Evolutionary conservation across 2,329 filamentous ascomycete genomes (phyloP).

Genomic region (Fusarium graminum): DNA sequence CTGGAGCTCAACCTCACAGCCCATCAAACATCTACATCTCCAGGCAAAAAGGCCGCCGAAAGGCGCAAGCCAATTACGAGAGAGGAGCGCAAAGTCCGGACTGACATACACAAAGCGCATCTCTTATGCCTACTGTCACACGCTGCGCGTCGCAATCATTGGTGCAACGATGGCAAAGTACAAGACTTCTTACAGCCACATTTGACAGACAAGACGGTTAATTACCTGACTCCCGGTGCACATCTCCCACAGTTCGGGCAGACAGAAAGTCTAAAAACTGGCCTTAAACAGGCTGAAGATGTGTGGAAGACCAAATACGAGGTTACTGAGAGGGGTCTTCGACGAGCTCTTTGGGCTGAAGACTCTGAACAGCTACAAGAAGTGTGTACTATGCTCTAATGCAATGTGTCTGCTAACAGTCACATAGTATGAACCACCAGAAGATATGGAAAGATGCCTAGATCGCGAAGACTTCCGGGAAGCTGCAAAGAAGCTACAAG

Average conservation of each 20-base stretch:
- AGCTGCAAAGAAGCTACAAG: conserved; percentile 76
- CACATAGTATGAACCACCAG: conserved; percentile 66
- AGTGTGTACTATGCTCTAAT: conserved; percentile 56
- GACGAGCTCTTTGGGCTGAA: conserved; percentile 81
- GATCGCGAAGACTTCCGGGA: conserved; percentile 80
- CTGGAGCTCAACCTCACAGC: conserved; percentile 67
- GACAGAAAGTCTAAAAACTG: conserved; percentile 82
- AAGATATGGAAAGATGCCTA: conserved; percentile 74
- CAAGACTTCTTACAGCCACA: conserved; percentile 76
- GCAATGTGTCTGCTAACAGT: conserved; percentile 39
- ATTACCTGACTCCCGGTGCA: conserved; percentile 76
- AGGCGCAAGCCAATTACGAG: conserved; percentile 67
- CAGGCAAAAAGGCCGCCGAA: conserved; percentile 52
- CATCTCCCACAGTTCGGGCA: conserved; percentile 79
- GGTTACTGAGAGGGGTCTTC: conserved; percentile 77
- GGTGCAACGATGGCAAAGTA: conserved; percentile 83
- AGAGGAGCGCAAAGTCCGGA: conserved; percentile 67
- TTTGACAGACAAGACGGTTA: conserved; percentile 73
- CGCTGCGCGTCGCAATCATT: conserved; percentile 81
- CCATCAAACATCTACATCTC: conserved; percentile 55
- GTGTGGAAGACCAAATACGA: conserved; percentile 78
- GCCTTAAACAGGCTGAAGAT: conserved; percentile 76
- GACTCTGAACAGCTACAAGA: conserved; percentile 70
- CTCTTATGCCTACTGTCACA: conserved; percentile 86
- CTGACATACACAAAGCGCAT: conserved; percentile 89